Base-by-base conservation (phyloP, 2,329 filamentous ascomycete genomes). In the Chrysosporium queenslandicum region DNA sequence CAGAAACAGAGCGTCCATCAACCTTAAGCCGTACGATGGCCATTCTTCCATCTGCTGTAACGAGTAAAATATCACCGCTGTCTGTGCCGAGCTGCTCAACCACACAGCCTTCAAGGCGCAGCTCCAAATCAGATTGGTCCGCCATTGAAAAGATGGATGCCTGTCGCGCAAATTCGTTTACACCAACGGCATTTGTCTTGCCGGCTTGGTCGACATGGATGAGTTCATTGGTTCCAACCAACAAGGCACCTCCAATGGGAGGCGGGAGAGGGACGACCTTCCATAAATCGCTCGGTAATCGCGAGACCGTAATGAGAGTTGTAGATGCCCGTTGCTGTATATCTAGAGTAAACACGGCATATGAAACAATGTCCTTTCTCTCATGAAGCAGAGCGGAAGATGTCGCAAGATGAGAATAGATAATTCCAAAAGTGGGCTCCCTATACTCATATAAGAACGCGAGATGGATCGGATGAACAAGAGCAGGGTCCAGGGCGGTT, bases 191-290 rank as follows among this genome's bases (percentile, higher is more conserved):
- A 62, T 88, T 95, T 11, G 89, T 80, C 67, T 94, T 96, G 27
- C 92, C 92, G 9, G 88, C 88, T 74, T 98, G 92, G 64, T 97
- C 91, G 58, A 98, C 82, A 66, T 98, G 92, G 55, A 98, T 86
- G 56, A 98, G 70, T 64, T 96, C 89, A 64, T 98, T 97, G 45
- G 79, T 77, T 25, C 92, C 94, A 18, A 97, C 73, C 14, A 98
- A 77, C 14, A 98, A 73, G 34, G 89, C 87, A 40, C 92, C 92
- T 21, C 92, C 92, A 37, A 97, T 83, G 0, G 91, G 91, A 4
- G 85, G 77, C 3, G 90, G 87, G 2, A 98, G 72, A 6, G 92
- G 82, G 42, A 96, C 75, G 40, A 97, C 83, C 59, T 81, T 81
- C 66, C 84, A 87, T 8, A 97, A 76, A 66, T 97, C 91, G 64